Percentiles rank a stretch among this genome's conserved stretches.
Conservation (phyloP, 495 filamentous ascomycete species). For the Aspergillus bridgeri region DNA sequence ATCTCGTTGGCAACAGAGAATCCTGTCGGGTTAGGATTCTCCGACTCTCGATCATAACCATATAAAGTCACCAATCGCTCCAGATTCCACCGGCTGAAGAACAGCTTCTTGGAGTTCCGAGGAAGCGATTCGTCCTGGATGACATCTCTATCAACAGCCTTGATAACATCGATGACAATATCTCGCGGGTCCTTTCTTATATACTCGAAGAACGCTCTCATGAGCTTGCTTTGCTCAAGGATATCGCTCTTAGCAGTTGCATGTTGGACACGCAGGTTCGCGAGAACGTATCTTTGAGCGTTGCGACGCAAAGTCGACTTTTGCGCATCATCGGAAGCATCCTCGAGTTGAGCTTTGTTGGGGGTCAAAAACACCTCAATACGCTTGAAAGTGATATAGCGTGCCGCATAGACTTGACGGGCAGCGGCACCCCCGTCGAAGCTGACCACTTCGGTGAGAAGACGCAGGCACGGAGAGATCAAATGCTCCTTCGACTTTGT, state of each 20-base stretch:
- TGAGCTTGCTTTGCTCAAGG: constrained; percentile 66
- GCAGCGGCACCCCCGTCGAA: constrained; percentile 81
- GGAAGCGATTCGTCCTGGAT: constrained; percentile 66
- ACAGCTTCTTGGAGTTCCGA: constrained; percentile 63
- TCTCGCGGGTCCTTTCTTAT: constrained; percentile 70
- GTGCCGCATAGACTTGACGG: constrained; percentile 61
- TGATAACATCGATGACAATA: constrained; percentile 64
- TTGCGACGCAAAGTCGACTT: constrained; percentile 72
- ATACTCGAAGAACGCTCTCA: constrained; percentile 63
- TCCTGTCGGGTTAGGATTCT: constrained; percentile 32
- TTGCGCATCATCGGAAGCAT: constrained; percentile 49
- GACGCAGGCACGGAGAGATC: constrained; percentile 75
- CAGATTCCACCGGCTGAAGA: constrained; percentile 69
- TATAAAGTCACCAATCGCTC: constrained; percentile 70
- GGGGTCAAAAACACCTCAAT: constrained; percentile 54
- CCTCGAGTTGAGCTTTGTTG: constrained; percentile 45
- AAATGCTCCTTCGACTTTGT: constrained; percentile 75
- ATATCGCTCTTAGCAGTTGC: constrained; percentile 69
- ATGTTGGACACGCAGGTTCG: constrained; percentile 67
- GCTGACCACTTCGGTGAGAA: constrained; percentile 72
- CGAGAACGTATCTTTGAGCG: constrained; percentile 71
- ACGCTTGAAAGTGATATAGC: constrained; percentile 69
- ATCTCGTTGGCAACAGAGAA: constrained; percentile 53
- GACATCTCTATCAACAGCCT: constrained; percentile 59
- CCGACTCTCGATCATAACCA: constrained; percentile 49